These are phyloP conservation scores for Pseudonitzschia pungens DNA, from an alignment of 108 stramenopile genomes.

Conservation along the genomic window DNA sequence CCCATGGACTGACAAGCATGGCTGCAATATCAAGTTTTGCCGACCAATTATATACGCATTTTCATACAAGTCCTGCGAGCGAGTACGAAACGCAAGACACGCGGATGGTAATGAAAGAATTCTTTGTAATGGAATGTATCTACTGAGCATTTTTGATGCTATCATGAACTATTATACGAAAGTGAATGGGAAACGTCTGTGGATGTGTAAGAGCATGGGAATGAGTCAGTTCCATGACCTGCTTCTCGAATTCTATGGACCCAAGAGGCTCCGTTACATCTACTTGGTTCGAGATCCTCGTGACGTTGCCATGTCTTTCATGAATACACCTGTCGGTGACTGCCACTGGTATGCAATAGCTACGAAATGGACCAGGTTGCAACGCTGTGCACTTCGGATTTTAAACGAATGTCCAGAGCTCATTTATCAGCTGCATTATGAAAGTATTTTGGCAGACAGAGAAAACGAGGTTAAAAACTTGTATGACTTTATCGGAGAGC, in stretches of 20 bases:
- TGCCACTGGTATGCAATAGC: slow-evolving; percentile 35
- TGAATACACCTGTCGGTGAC: slow-evolving; percentile 48
- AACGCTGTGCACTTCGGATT: slow-evolving; percentile 24
- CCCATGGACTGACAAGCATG: slow-evolving; percentile 36
- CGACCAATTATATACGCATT: slow-evolving; percentile 8
- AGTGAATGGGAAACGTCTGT: slow-evolving; percentile 36
- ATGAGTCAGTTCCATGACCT: slow-evolving; percentile 34
- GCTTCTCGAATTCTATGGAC: slow-evolving; percentile 36
- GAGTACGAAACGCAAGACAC: slow-evolving; percentile 8
- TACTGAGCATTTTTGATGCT: slow-evolving; percentile 36
- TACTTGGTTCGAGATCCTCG: slow-evolving; percentile 46
- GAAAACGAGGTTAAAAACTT: slow-evolving; percentile 12
- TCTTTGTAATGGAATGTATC: slow-evolving; percentile 23
- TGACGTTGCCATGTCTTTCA: slow-evolving; percentile 40
- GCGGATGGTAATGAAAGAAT: background rate
- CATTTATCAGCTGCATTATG: slow-evolving; percentile 26
- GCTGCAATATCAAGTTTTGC: slow-evolving; percentile 19
- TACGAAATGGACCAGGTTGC: slow-evolving; percentile 43
- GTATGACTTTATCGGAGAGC: slow-evolving; percentile 37
- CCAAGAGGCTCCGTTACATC: slow-evolving; percentile 37
- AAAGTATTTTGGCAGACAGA: slow-evolving; percentile 28
- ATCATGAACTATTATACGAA: slow-evolving; percentile 29
- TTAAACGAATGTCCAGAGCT: slow-evolving; percentile 26
- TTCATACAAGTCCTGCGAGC: background rate
- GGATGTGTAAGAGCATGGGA: slow-evolving; percentile 47